Conservation (phyloP, 2,329 filamentous ascomycete genomes). For the Talaromyces sp. region DNA sequence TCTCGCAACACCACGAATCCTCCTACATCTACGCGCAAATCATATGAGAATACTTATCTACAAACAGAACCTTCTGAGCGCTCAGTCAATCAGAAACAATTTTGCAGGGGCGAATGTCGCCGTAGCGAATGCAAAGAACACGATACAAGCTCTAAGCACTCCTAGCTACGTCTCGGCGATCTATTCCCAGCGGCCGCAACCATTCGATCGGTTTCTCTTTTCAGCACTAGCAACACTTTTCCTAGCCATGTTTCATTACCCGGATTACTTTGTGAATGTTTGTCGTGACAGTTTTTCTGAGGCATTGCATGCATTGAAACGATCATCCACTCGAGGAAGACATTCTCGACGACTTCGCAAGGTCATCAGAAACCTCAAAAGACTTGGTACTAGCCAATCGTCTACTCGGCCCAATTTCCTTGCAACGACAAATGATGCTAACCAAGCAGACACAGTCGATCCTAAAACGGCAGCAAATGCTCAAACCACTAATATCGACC, state of each 20-base stretch:
- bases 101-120: conserved; percentile 66
- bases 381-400: not conserved
- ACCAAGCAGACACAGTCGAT: not conserved
- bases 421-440: not conserved
- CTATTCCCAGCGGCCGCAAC: conserved; percentile 59
- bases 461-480: not conserved
- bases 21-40: conserved; percentile 83
- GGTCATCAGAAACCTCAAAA: conserved; percentile 58
- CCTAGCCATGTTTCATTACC: conserved; percentile 61
- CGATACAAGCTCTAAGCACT: conserved; percentile 57
- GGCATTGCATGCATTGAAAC: conserved; percentile 61
- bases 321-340: conserved; percentile 58
- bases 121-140: conserved; percentile 62
- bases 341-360: conserved; percentile 61
- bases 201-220: conserved; percentile 65
- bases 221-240: conserved; percentile 62
- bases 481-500: not conserved
- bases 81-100: conserved; percentile 75
- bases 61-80: conserved; percentile 78
- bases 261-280: conserved; percentile 54
- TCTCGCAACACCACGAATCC: conserved; percentile 69
- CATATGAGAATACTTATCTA: conserved; percentile 88
- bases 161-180: conserved; percentile 60
- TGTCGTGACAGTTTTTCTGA: conserved; percentile 64
- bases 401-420: not conserved